These are phyloP conservation scores for Globisporangium perplexum DNA, from an alignment of 352 stramenopile genomes.

Conservation along the genomic window DNA sequence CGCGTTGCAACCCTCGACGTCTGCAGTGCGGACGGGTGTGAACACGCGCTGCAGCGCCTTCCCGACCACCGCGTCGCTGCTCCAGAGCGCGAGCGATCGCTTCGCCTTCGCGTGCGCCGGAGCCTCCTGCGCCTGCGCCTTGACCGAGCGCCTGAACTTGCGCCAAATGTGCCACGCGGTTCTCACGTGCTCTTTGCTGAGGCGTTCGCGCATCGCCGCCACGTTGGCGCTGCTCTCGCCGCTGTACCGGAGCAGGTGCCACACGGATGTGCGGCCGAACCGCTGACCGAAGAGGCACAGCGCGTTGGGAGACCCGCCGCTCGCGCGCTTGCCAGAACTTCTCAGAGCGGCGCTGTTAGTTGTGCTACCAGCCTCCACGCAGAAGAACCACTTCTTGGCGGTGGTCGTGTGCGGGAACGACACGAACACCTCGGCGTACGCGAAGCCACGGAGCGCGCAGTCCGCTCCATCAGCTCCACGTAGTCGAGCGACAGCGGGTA, in stretches of 20 bases:
- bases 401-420: slow-evolving; percentile 61
- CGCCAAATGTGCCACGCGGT: slow-evolving; percentile 66
- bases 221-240: background rate
- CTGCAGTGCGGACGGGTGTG: slow-evolving; percentile 1
- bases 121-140: slow-evolving; percentile 1
- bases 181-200: slow-evolving; percentile 61
- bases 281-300: slow-evolving; percentile 58
- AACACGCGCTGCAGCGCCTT: slow-evolving; percentile 36
- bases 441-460: slow-evolving; percentile 35
- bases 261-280: slow-evolving; percentile 46
- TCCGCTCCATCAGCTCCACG: slow-evolving; percentile 54
- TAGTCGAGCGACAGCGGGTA: slow-evolving; percentile 50
- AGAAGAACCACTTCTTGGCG: slow-evolving; percentile 78
- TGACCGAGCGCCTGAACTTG: slow-evolving; percentile 44
- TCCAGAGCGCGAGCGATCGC: slow-evolving; percentile 49
- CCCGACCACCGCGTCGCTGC: slow-evolving; percentile 59
- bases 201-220: slow-evolving; percentile 28
- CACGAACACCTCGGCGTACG: slow-evolving; percentile 51
- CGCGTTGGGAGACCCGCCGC: no score
- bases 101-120: slow-evolving; percentile 38
- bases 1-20: background rate
- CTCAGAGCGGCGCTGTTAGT: no score
- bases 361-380: slow-evolving; percentile 8
- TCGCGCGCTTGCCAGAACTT: no score
- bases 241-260: slow-evolving; percentile 40